Evolutionary conservation across 192 early-diverging fungal genomes (phyloP).

Genomic region (Jimgerdemannia flammicorona): DNA sequence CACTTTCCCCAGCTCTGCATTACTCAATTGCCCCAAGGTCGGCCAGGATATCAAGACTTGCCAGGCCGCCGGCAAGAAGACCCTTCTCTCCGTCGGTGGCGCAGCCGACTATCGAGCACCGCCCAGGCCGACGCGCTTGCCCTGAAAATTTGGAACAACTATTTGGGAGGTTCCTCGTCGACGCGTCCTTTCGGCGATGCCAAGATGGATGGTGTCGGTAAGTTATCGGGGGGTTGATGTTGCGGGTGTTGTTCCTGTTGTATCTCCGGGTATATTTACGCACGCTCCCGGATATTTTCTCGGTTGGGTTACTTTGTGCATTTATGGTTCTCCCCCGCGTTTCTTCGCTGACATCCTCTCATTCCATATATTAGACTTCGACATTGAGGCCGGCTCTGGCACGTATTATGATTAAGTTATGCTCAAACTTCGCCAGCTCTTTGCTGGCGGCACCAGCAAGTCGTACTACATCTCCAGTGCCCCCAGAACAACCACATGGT

Average conservation of each 20-base stretch:
- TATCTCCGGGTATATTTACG: too few species aligned
- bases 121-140: constrained; percentile 58
- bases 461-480: constrained; percentile 57
- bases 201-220: constrained; percentile 42
- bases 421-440: constrained; percentile 45
- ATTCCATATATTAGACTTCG: constrained; percentile 20
- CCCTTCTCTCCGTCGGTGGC: constrained; percentile 72
- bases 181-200: constrained; percentile 68
- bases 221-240: too few species aligned
- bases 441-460: constrained; percentile 34
- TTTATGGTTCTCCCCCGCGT: too few species aligned
- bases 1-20: constrained; percentile 49
- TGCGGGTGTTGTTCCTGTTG: too few species aligned
- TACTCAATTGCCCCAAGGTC: constrained; percentile 67
- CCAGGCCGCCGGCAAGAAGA: constrained; percentile 68
- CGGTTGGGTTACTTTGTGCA: too few species aligned
- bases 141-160: constrained; percentile 70
- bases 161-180: constrained; percentile 58
- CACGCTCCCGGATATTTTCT: too few species aligned
- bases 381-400: constrained; percentile 65
- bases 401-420: constrained; percentile 61
- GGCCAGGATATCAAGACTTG: constrained; percentile 64
- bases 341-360: too few species aligned
- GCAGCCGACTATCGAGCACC: constrained; percentile 41
- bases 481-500: constrained; percentile 53